Evolutionary conservation across 306 rosid species (phyloP).

Genomic region (Ammopiptanthus mongolicus): DNA sequence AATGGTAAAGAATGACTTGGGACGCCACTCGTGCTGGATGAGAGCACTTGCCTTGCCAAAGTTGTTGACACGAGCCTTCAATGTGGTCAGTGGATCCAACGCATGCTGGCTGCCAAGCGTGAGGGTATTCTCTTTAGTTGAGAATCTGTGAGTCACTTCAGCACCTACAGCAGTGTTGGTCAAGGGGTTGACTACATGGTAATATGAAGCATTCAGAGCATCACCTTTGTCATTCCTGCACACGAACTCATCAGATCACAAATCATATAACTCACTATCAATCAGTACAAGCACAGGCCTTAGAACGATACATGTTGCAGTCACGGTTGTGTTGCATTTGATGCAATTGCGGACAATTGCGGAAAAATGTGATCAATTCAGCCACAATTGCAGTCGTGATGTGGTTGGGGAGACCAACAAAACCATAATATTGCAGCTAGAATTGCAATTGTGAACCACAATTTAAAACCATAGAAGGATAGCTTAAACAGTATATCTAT

Average conservation of each 20-base stretch:
- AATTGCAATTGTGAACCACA: no score
- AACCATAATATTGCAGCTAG: no score
- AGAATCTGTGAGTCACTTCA: conserved; percentile 64
- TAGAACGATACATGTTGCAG: neutral
- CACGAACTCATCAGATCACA: conserved; percentile 1
- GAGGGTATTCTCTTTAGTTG: conserved; percentile 66
- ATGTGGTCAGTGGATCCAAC: conserved; percentile 63
- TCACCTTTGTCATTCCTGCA: conserved; percentile 79
- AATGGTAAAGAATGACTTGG: conserved; percentile 77
- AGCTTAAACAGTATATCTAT: neutral
- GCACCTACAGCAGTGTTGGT: conserved; percentile 80
- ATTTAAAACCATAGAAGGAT: no score
- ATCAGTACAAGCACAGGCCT: neutral
- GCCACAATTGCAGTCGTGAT: no score
- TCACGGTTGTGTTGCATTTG: no score
- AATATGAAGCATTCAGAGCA: conserved; percentile 69
- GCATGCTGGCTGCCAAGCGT: conserved; percentile 82
- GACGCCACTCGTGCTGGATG: conserved; percentile 96
- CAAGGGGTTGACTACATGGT: conserved; percentile 57
- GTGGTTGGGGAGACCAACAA: no score
- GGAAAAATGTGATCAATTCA: no score
- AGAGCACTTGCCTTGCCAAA: conserved; percentile 69
- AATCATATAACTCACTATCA: neutral
- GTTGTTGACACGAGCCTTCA: conserved; percentile 74
- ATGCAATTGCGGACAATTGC: no score